Percentiles rank a stretch among this genome's conserved stretches.
Evolutionary conservation across 2,329 filamentous ascomycete species (phyloP).

Genomic region (Ophiostoma sp.): DNA sequence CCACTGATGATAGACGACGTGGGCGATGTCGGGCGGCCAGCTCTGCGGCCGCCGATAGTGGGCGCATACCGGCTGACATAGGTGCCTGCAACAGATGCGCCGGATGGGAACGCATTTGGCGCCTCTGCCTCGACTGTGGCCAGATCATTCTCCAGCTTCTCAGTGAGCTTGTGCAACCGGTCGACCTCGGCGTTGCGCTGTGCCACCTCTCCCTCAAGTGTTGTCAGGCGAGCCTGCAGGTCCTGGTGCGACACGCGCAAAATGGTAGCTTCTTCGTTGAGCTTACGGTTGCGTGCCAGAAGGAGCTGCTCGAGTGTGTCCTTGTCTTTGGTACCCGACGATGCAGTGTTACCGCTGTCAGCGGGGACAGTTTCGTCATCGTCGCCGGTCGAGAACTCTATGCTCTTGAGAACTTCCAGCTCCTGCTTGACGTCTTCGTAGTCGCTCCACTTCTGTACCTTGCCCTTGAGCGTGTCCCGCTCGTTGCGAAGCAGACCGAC

Average conservation of each 20-base stretch:
- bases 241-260: constrained; percentile 92
- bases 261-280: constrained; percentile 88
- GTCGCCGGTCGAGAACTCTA: constrained; percentile 89
- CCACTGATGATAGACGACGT: constrained; percentile 98
- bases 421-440: constrained; percentile 97
- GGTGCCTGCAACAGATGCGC: constrained; percentile 87
- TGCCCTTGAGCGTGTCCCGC: constrained; percentile 70
- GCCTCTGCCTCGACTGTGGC: constrained; percentile 81
- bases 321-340: constrained; percentile 54
- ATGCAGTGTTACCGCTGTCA: constrained; percentile 31
- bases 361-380: constrained; percentile 60
- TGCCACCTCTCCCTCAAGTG: constrained; percentile 77
- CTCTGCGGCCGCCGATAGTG: constrained; percentile 39
- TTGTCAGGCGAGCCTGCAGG: constrained; percentile 71
- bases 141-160: constrained; percentile 87
- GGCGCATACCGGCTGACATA: constrained; percentile 76
- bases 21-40: constrained; percentile 63
- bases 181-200: constrained; percentile 81
- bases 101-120: constrained; percentile 77
- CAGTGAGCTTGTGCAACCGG: constrained; percentile 74
- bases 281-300: constrained; percentile 90
- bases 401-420: constrained; percentile 92
- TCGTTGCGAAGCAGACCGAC: constrained; percentile 70
- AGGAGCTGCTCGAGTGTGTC: constrained; percentile 88
- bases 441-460: constrained; percentile 83